Conservation (phyloP, 192 early-diverging fungal species). For the Gaertneriomyces semiglobifer region DNA sequence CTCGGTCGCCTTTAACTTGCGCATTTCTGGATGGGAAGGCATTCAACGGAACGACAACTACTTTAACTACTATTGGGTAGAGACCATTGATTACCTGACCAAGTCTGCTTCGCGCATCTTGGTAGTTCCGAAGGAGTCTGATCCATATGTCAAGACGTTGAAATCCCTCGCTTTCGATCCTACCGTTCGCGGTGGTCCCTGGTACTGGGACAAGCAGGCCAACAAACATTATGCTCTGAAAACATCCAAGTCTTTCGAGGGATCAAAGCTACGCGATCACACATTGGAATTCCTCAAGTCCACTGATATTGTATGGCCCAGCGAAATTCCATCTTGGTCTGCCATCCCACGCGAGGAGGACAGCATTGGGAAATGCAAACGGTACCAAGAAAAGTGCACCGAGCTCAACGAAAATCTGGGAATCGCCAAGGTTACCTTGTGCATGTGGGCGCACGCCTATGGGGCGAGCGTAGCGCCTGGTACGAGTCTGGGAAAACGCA, state of each 20-base stretch:
- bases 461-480: not conserved
- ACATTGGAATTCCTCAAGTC: not conserved
- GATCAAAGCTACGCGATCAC: not conserved
- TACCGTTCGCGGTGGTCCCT: conserved; percentile 5
- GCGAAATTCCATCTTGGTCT: conserved; percentile 1
- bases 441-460: conserved; percentile 1
- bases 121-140: too few relatives aligned
- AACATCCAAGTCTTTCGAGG: not conserved
- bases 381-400: not conserved
- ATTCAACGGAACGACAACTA: too few relatives aligned
- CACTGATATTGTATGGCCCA: not conserved
- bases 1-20: too few relatives aligned
- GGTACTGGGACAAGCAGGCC: not conserved
- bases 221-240: conserved; percentile 2
- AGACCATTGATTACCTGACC: too few relatives aligned
- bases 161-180: not conserved
- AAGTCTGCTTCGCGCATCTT: too few relatives aligned
- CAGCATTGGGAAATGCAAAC: not conserved
- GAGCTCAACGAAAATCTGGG: not conserved
- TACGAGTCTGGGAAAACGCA: too few relatives aligned
- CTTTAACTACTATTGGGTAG: too few relatives aligned
- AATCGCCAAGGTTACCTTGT: not conserved
- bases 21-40: too few relatives aligned
- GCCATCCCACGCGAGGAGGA: not conserved
- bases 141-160: too few relatives aligned